phyloP scores from a whole-genome alignment of 768 basidiomycete species.

The Hydnum rufescens region DNA sequence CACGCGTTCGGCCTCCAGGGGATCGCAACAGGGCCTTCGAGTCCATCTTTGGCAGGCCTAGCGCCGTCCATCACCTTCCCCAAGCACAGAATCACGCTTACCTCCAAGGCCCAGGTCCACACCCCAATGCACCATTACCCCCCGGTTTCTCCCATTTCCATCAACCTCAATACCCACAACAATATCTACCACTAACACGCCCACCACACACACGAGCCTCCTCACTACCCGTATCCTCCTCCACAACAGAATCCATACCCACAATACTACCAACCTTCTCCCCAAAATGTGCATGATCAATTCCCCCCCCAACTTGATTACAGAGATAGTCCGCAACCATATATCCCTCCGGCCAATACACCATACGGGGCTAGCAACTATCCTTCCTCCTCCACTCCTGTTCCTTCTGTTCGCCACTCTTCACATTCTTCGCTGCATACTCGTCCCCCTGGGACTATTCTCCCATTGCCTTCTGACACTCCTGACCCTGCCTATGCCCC shows the following conservation, averaged over 20 bases:
- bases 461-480: neutral
- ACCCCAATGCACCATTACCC: slow-evolving; percentile 9
- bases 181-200: slow-evolving; percentile 20
- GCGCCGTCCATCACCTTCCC: slow-evolving; percentile 32
- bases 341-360: too few relatives aligned
- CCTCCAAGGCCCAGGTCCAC: slow-evolving; percentile 12
- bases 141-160: neutral
- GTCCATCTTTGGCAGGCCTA: slow-evolving; percentile 69
- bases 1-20: slow-evolving; percentile 28
- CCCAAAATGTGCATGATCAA: too few relatives aligned
- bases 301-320: too few relatives aligned
- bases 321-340: too few relatives aligned
- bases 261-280: too few relatives aligned
- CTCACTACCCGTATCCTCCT: slow-evolving; percentile 15
- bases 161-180: slow-evolving; percentile 12
- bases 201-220: slow-evolving; percentile 23
- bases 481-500: neutral
- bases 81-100: slow-evolving; percentile 10
- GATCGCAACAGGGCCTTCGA: slow-evolving; percentile 65
- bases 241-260: too few relatives aligned
- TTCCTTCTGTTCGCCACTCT: slow-evolving; percentile 17
- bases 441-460: neutral
- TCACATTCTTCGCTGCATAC: neutral
- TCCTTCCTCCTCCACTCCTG: slow-evolving; percentile 26
- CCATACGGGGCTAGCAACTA: too few relatives aligned